These are phyloP conservation scores for Suillus weaverae DNA, from an alignment of 768 basidiomycete genomes.

Conservation along the genomic window DNA sequence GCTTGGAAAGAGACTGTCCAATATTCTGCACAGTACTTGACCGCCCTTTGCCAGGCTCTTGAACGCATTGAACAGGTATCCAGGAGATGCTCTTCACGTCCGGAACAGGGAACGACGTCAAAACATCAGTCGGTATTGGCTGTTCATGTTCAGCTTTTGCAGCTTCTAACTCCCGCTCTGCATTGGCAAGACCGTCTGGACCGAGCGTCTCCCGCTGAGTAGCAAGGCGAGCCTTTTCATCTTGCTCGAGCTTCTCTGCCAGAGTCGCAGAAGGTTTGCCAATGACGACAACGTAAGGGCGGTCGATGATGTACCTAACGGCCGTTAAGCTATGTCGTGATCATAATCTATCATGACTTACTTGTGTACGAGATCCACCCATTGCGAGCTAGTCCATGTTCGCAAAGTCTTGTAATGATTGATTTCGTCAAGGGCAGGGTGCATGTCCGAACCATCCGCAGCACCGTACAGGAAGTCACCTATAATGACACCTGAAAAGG, in stretches of 20 bases:
- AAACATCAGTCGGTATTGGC: conserved; percentile 77
- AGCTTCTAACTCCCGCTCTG: conserved; percentile 64
- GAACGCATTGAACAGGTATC: conserved; percentile 74
- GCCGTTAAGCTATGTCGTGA: background rate
- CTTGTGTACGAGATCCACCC: conserved; percentile 77
- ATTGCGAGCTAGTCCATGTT: conserved; percentile 72
- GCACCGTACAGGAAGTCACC: conserved; percentile 86
- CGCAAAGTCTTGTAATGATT: conserved; percentile 66
- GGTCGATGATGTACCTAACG: conserved; percentile 75
- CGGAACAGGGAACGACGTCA: conserved; percentile 88
- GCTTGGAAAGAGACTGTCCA: conserved; percentile 49
- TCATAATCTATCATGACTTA: conserved; percentile 33
- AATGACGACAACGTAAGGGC: conserved; percentile 69
- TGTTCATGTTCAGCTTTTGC: conserved; percentile 87
- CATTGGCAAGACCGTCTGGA: conserved; percentile 73
- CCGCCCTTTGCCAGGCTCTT: conserved; percentile 60
- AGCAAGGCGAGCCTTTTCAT: conserved; percentile 76
- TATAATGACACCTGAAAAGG: conserved; percentile 74
- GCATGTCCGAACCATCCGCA: conserved; percentile 77
- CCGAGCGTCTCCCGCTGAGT: conserved; percentile 72
- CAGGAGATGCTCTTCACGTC: conserved; percentile 89
- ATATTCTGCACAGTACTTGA: conserved; percentile 26
- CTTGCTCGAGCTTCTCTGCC: conserved; percentile 75
- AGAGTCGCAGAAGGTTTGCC: conserved; percentile 88
- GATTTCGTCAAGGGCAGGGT: conserved; percentile 74